Percentiles rank a stretch among this genome's conserved stretches.
Conservation (phyloP, 148 eudicot species). For the Persicaria maculosa region DNA sequence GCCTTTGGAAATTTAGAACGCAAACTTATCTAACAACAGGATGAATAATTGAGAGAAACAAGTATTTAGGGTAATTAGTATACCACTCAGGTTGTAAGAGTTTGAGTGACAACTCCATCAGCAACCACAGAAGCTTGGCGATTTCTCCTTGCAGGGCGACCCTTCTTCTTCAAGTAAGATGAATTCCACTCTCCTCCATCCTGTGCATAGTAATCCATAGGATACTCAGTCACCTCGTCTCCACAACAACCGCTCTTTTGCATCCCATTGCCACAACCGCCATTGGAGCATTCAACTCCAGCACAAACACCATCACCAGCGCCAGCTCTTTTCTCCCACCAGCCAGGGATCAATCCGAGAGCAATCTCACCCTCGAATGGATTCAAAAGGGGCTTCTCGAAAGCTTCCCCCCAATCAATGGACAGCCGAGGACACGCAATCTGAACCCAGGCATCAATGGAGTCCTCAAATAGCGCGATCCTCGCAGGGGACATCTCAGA, state of each 20-base stretch:
- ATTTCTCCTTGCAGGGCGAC: constrained; percentile 32
- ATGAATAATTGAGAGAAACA: no score
- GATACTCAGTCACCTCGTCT: constrained; percentile 43
- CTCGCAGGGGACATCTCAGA: constrained; percentile 77
- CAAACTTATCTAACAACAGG: no score
- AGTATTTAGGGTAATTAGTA: no score
- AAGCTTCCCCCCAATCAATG: constrained; percentile 96
- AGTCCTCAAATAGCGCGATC: constrained; percentile 66
- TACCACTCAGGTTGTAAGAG: neutral
- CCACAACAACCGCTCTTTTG: constrained; percentile 18
- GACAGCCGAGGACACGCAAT: constrained; percentile 90
- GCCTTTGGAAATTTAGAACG: no score
- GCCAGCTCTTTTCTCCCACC: constrained; percentile 75
- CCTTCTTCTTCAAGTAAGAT: constrained; percentile 52
- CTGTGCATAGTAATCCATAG: constrained; percentile 95
- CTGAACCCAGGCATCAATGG: constrained; percentile 95
- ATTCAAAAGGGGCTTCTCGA: constrained; percentile 67
- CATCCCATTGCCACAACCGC: constrained; percentile 33
- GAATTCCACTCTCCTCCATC: constrained; percentile 98
- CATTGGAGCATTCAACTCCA: constrained; percentile 37
- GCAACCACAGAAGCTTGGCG: constrained; percentile 5
- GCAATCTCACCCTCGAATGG: constrained; percentile 96
- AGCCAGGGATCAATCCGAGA: constrained; percentile 77
- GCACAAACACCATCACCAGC: constrained; percentile 19
- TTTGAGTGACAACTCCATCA: neutral